phyloP scores from a whole-genome alignment of 1,139 yeast genomes.

The Maudiozyma humilis region DNA sequence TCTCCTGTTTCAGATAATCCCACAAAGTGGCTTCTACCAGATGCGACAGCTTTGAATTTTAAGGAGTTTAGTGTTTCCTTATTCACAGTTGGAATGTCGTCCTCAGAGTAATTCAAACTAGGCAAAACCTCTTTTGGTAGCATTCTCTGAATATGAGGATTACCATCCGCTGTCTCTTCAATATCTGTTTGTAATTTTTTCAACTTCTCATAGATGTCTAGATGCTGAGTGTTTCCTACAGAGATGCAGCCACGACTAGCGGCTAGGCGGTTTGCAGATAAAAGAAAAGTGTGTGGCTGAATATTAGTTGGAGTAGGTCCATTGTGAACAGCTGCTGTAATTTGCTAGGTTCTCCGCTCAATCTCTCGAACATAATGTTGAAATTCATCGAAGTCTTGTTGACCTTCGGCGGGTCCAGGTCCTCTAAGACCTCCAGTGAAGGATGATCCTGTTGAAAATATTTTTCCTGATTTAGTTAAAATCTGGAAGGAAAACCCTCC shows the following conservation, averaged over 20 bases:
- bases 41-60: conserved; percentile 43
- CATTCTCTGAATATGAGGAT: conserved; percentile 25
- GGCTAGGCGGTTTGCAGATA: not conserved
- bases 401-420: conserved; percentile 33
- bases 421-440: conserved; percentile 39
- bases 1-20: conserved; percentile 48
- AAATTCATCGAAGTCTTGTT: conserved; percentile 31
- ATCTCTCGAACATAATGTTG: conserved; percentile 19
- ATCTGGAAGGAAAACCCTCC: conserved; percentile 66
- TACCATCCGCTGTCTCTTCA: conserved; percentile 21
- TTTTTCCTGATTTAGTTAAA: conserved; percentile 44
- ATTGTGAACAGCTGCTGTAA: conserved; percentile 1
- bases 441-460: conserved; percentile 46
- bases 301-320: conserved; percentile 14
- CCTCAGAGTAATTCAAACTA: conserved; percentile 10
- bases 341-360: conserved; percentile 17
- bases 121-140: conserved; percentile 24
- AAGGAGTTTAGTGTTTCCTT: conserved; percentile 19
- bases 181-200: conserved; percentile 18
- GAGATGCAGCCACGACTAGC: not conserved
- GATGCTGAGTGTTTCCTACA: not conserved
- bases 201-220: conserved; percentile 22
- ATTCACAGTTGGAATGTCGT: conserved; percentile 8
- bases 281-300: not conserved
- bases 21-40: conserved; percentile 61